Evolutionary conservation across 139 green algal species (phyloP).

Genomic region (Yamagishiella unicocca): DNA sequence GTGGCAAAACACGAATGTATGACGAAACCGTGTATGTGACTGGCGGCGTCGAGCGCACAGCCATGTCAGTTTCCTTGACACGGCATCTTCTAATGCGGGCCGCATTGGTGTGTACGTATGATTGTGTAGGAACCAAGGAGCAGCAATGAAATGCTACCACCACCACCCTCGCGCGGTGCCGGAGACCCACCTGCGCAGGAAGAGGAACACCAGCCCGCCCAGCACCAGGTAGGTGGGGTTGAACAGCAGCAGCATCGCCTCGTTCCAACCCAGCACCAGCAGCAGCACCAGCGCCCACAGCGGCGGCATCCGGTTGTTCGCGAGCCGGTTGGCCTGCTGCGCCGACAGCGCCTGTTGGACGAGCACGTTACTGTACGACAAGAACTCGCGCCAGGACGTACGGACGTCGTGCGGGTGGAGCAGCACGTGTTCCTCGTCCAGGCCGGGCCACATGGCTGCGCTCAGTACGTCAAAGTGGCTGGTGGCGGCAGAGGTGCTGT

Average conservation of each 20-base stretch:
- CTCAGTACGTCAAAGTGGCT: slow-evolving; percentile 47
- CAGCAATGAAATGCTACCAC: neutral
- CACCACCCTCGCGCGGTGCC: neutral
- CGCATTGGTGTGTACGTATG: no score
- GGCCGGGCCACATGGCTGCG: slow-evolving; percentile 50
- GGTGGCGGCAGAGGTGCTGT: neutral
- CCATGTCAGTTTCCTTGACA: neutral
- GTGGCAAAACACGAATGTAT: neutral
- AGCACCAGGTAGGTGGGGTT: slow-evolving; percentile 85
- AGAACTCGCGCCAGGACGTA: slow-evolving; percentile 82
- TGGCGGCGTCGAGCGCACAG: neutral
- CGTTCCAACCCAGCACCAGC: slow-evolving; percentile 93
- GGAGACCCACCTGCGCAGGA: slow-evolving; percentile 57
- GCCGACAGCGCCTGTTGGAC: slow-evolving; percentile 85
- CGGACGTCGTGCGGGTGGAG: slow-evolving; percentile 58
- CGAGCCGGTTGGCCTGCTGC: slow-evolving; percentile 83
- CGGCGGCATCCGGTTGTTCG: slow-evolving; percentile 78
- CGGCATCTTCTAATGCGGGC: neutral
- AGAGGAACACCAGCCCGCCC: slow-evolving; percentile 59
- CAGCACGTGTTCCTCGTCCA: slow-evolving; percentile 33
- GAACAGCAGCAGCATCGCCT: slow-evolving; percentile 85
- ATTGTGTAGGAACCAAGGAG: no score
- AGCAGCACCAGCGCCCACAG: slow-evolving; percentile 94
- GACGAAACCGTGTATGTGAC: neutral
- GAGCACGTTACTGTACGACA: slow-evolving; percentile 69